phyloP scores from a whole-genome alignment of 768 basidiomycete species.

The Boletus rubescentipes region DNA sequence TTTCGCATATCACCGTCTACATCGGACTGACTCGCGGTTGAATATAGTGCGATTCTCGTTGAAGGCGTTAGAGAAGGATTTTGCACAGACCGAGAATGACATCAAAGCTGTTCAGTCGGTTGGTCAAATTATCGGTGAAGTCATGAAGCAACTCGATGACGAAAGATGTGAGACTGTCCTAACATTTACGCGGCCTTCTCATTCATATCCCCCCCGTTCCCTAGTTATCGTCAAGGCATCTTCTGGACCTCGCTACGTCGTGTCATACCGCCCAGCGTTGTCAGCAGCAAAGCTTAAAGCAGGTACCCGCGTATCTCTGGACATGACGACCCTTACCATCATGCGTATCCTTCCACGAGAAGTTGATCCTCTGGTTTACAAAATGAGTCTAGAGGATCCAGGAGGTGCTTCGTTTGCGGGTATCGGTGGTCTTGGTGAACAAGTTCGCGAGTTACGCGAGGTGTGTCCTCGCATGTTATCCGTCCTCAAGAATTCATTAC shows the following conservation, averaged over 20 bases:
- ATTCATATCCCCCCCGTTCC: not conserved
- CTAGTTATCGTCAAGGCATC: conserved; percentile 98
- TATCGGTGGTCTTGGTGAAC: conserved; percentile 93
- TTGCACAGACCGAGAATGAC: conserved; percentile 95
- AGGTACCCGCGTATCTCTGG: conserved; percentile 93
- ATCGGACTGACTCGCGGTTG: not conserved
- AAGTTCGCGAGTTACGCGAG: conserved; percentile 95
- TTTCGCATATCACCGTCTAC: not conserved
- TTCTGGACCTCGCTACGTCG: conserved; percentile 96
- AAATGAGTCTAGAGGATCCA: conserved; percentile 98
- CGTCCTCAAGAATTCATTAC: not conserved
- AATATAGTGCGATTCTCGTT: conserved; percentile 84
- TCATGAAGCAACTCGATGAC: conserved; percentile 97
- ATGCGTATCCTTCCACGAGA: conserved; percentile 98
- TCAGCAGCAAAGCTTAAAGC: conserved; percentile 91
- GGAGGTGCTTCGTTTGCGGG: conserved; percentile 95
- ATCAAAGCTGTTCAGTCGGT: conserved; percentile 99
- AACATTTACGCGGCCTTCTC: not conserved
- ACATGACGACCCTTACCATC: conserved; percentile 99
- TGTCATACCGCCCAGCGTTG: conserved; percentile 91
- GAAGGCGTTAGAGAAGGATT: conserved; percentile 85
- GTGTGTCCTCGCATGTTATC: conserved; percentile 40
- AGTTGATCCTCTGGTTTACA: conserved; percentile 97
- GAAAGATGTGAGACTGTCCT: conserved; percentile 76
- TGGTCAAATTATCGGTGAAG: conserved; percentile 98